Percentiles rank a stretch among this genome's conserved stretches.
Conservation (phyloP, 2,329 filamentous ascomycete species). For the Neonectria hederae region DNA sequence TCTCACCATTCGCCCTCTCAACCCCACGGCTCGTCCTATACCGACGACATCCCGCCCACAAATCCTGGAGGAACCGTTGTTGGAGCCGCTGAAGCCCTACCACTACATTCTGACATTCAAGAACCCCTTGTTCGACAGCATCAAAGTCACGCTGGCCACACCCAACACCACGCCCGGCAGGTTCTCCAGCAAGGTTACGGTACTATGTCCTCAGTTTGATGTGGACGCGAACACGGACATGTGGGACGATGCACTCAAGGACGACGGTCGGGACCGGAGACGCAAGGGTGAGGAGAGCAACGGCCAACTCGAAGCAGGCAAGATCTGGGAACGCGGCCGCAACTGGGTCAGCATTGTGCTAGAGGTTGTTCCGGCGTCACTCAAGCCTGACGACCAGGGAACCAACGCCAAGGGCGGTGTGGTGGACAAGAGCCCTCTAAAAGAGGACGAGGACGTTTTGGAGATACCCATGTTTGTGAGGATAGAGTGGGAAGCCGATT, state of each 20-base stretch:
- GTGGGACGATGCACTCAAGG: slow-evolving; percentile 87
- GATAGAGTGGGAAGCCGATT: slow-evolving; percentile 86
- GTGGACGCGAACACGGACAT: slow-evolving; percentile 90
- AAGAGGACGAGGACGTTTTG: slow-evolving; percentile 70
- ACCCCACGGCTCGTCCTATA: slow-evolving; percentile 48
- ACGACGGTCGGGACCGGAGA: slow-evolving; percentile 52
- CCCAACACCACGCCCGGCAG: slow-evolving; percentile 81
- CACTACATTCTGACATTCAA: slow-evolving; percentile 91
- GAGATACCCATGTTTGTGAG: slow-evolving; percentile 96
- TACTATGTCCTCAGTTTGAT: slow-evolving; percentile 93
- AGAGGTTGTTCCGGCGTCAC: slow-evolving; percentile 79
- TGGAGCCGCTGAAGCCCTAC: slow-evolving; percentile 67
- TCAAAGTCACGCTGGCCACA: slow-evolving; percentile 88
- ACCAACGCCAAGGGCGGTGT: slow-evolving; percentile 46
- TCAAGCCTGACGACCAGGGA: slow-evolving; percentile 52
- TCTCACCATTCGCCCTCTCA: slow-evolving; percentile 75
- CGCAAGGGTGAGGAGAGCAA: slow-evolving; percentile 53
- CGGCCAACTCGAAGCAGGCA: slow-evolving; percentile 80
- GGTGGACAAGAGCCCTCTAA: slow-evolving; percentile 58
- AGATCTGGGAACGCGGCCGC: slow-evolving; percentile 92
- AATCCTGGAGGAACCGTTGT: slow-evolving; percentile 45
- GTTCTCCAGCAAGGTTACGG: slow-evolving; percentile 82
- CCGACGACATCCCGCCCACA: slow-evolving; percentile 48
- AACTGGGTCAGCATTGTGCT: slow-evolving; percentile 97
- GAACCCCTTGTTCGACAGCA: slow-evolving; percentile 92